Conservation (phyloP, 352 stramenopile genomes). For the Albugo laibachii region DNA sequence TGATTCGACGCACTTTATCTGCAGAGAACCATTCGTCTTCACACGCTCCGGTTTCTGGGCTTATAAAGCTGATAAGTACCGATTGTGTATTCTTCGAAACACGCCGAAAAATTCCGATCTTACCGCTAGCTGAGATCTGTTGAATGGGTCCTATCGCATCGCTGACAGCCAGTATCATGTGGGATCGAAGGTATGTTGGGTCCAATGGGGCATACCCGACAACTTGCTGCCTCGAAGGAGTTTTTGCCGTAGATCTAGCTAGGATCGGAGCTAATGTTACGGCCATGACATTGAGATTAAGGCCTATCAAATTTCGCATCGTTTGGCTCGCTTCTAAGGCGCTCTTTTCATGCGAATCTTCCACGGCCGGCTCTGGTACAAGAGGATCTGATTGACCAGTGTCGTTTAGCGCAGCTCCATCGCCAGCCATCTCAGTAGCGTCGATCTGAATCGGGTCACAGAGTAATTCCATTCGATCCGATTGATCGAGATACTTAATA, state of each 20-base stretch:
- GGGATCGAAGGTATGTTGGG: slow-evolving; percentile 41
- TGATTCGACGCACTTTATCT: slow-evolving; percentile 54
- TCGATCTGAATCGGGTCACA: slow-evolving; percentile 26
- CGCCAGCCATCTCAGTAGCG: slow-evolving; percentile 22
- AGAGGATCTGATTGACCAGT: slow-evolving; percentile 53
- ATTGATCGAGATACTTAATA: slow-evolving; percentile 26
- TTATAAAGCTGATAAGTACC: slow-evolving; percentile 66
- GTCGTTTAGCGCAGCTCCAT: slow-evolving; percentile 53
- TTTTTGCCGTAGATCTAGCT: slow-evolving; percentile 18
- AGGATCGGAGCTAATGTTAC: slow-evolving; percentile 62
- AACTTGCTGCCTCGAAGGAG: not conserved
- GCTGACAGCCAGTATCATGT: slow-evolving; percentile 65
- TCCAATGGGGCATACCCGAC: slow-evolving; percentile 42
- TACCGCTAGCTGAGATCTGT: slow-evolving; percentile 31
- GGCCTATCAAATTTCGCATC: slow-evolving; percentile 3
- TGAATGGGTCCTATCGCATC: slow-evolving; percentile 44
- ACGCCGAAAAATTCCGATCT: slow-evolving; percentile 45
- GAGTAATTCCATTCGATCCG: slow-evolving; percentile 23
- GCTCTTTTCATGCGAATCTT: slow-evolving; percentile 1
- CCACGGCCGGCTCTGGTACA: slow-evolving; percentile 12
- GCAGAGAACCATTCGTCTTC: slow-evolving; percentile 67
- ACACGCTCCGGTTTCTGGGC: slow-evolving; percentile 68
- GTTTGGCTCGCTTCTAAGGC: not conserved
- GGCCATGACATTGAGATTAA: slow-evolving; percentile 46
- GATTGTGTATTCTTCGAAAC: slow-evolving; percentile 26